Percentiles rank a stretch among this genome's conserved stretches.
These are phyloP conservation scores for Ustilago esculenta DNA, from an alignment of 1,284 basidiomycete species.

Conservation along the genomic window DNA sequence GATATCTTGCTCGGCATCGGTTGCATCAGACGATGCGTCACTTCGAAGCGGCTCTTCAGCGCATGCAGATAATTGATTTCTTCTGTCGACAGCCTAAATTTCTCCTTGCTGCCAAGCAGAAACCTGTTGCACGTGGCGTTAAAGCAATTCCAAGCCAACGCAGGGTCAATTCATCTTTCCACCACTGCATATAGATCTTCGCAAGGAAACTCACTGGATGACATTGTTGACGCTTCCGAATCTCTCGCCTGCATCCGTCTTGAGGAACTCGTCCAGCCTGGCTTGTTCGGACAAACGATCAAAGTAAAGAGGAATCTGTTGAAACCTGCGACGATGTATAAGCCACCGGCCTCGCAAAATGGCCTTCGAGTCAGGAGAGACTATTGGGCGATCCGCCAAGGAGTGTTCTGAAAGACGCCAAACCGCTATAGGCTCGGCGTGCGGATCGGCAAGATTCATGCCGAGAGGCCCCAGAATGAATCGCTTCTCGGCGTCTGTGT, in stretches of 20 bases:
- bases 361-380: background rate
- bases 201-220: slow-evolving; percentile 8
- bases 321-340: background rate
- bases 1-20: slow-evolving; percentile 1
- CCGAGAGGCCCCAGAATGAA: background rate
- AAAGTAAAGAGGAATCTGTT: background rate
- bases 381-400: background rate
- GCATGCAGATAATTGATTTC: slow-evolving; percentile 9
- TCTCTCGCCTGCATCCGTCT: slow-evolving; percentile 9
- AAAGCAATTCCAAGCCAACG: too few relatives aligned
- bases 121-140: slow-evolving; percentile 1
- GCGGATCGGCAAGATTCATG: slow-evolving; percentile 7
- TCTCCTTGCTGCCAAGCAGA: background rate
- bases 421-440: slow-evolving; percentile 6
- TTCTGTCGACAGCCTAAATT: background rate
- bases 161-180: too few relatives aligned
- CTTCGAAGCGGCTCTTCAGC: slow-evolving; percentile 4
- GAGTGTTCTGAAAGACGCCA: slow-evolving; percentile 4
- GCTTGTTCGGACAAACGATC: background rate
- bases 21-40: slow-evolving; percentile 3
- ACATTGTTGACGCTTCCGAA: slow-evolving; percentile 2
- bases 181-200: background rate
- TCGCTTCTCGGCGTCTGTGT: background rate
- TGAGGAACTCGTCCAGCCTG: background rate
- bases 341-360: background rate